These are phyloP conservation scores for Russula earlei DNA, from an alignment of 768 basidiomycete genomes.

Conservation along the genomic window DNA sequence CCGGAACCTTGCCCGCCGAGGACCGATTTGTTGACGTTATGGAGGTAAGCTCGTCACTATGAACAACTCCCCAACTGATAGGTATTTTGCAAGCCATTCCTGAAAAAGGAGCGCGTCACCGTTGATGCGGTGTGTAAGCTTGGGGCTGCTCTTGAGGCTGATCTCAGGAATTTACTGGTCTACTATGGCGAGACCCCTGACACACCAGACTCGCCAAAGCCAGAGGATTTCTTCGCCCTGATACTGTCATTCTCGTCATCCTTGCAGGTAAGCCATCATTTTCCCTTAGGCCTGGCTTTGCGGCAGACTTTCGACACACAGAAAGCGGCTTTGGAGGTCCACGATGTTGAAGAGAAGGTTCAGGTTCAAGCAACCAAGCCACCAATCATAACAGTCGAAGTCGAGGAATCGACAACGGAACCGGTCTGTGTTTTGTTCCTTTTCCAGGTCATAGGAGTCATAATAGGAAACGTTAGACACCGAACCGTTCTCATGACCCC, in stretches of 20 bases:
- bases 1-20: constrained; percentile 26
- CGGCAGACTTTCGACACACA: constrained; percentile 23
- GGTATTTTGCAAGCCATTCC: constrained; percentile 25
- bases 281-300: background rate
- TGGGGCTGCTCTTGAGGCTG: constrained; percentile 44
- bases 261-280: constrained; percentile 42
- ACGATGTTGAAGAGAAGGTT: constrained; percentile 34
- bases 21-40: constrained; percentile 65
- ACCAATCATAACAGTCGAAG: constrained; percentile 10
- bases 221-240: constrained; percentile 76
- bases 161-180: constrained; percentile 47
- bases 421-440: constrained; percentile 6
- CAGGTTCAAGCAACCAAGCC: background rate
- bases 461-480: constrained; percentile 29
- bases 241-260: constrained; percentile 67
- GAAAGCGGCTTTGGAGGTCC: constrained; percentile 66
- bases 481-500: constrained; percentile 30
- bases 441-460: background rate
- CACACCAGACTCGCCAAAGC: constrained; percentile 52
- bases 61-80: background rate
- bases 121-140: constrained; percentile 61
- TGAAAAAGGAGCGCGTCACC: constrained; percentile 37
- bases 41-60: constrained; percentile 37
- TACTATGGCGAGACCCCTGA: constrained; percentile 77
- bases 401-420: constrained; percentile 8